Base-by-base conservation (phyloP, 441 rosid genomes). In the Brassica balearica region DNA sequence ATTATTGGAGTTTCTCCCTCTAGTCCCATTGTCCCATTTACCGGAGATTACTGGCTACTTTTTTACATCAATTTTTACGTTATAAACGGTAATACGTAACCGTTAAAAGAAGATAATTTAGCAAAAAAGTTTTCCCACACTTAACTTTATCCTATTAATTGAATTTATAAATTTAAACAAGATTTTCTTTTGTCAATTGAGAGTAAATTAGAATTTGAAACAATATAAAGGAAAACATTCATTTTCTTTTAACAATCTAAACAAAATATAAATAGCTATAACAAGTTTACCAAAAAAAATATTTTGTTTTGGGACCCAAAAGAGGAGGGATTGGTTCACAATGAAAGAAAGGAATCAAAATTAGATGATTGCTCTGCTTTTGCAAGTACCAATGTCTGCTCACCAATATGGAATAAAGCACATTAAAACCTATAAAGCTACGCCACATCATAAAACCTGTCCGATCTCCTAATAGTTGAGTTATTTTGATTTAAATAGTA, bases 261-360 rank as follows among this genome's bases (percentile, higher is more conserved):
- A 23, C n/a, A 11, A 25, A 12, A 29, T 29, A 29, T 29, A 29
- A 29, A 29, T 29, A 29, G 34, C 5, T 29, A 29, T 29, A 29
- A 29, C 34, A 23, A 23, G 27, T 23, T 23, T 23, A 23, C 27
- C 27, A 23, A 23, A 23, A 23, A 23, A 23, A 23, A 17, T 51
- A 60, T 29, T 29, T 73, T 46, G 53, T 9, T 17, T 17, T 64
- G 68, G 76, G 81, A 23, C 65, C 72, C 38, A 53, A 71, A 66
- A 69, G 53, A 51, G 68, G 65, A 7, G 67, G 53, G 87, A 87
- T 75, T 81, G 86, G 86, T 75, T 74, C 78, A 71, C 34, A 78
- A 81, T 77, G 86, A 84, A 90, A 87, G 97, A 83, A 91, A 90
- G 86, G 97, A 91, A 91, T 91, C 89, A 85, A 79, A 56, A 72